Conservation (phyloP, 2,329 filamentous ascomycete species). For the Pseudogymnoascus sp. region DNA sequence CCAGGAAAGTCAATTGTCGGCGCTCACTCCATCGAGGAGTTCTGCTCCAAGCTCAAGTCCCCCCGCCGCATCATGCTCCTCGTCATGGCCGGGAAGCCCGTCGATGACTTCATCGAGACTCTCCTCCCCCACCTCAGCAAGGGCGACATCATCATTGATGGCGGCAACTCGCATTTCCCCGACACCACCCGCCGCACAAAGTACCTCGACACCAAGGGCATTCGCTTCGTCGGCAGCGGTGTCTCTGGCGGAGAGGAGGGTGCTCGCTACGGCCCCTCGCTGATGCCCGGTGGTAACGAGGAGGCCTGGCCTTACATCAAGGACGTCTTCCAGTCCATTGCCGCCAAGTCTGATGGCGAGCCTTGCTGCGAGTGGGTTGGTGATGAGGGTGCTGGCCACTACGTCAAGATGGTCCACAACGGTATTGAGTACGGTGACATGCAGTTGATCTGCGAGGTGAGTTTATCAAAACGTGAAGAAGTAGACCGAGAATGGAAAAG, state of each 20-base stretch:
- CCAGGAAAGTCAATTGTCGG: slow-evolving; percentile 86
- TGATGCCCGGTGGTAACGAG: slow-evolving; percentile 99
- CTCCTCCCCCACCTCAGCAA: slow-evolving; percentile 74
- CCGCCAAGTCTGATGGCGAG: slow-evolving; percentile 95
- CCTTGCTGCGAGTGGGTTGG: slow-evolving; percentile 99
- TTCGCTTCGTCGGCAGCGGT: slow-evolving; percentile 93
- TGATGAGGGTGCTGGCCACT: slow-evolving; percentile 98
- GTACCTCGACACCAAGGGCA: slow-evolving; percentile 79
- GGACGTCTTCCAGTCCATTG: slow-evolving; percentile 96
- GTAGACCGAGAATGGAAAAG: neutral
- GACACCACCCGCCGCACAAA: slow-evolving; percentile 95
- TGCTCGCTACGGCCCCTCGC: slow-evolving; percentile 90
- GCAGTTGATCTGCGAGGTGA: slow-evolving; percentile 98
- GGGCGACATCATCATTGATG: slow-evolving; percentile 98
- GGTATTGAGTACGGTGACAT: slow-evolving; percentile 99
- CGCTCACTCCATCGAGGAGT: slow-evolving; percentile 89
- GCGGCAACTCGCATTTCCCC: slow-evolving; percentile 98
- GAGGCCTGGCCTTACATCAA: slow-evolving; percentile 97
- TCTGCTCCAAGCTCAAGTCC: slow-evolving; percentile 92
- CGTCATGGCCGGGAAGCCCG: slow-evolving; percentile 95
- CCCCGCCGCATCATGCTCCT: slow-evolving; percentile 97
- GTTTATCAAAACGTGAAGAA: slow-evolving; percentile 24
- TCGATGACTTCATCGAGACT: slow-evolving; percentile 97
- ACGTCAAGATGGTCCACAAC: slow-evolving; percentile 99
- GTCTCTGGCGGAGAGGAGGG: slow-evolving; percentile 99